Evolutionary conservation across 352 stramenopile genomes (phyloP), one percentile per base, ranked within the genome.

Genomic region (Phytopythium montanum): DNA sequence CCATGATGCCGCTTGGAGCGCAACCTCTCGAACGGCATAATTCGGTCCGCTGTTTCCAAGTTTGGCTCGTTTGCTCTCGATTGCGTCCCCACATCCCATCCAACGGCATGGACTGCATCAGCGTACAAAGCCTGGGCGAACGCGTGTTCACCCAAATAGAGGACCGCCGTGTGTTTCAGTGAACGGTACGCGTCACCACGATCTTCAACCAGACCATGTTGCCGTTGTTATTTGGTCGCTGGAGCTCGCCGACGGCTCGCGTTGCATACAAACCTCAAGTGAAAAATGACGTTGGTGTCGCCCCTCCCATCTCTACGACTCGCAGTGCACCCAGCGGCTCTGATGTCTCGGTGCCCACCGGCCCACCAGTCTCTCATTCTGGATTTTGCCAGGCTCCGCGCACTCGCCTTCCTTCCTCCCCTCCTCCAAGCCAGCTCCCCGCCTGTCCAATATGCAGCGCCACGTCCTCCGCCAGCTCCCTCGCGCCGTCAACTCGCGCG

Each of bases 401-500:
- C 48, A 42, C 29, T 29, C 33, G 33, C 33, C 36, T 54, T 31
- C 25, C 55, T 33, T 34, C 33, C 57, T n/a, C 33, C 9, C 41
- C 50, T 44, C 23, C 21, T 54, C 28, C 45, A 6, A n/a, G n/a
- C 25, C 49, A 46, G 39, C 39, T 16, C 54, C 16, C 54, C 39
- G 34, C 61, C 57, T 50, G 25, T 52, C 28, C 50, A 56, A 5
- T 3, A 85, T 85, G 75, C 73, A 81, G 56, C 69, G 73, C 60
- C 69, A 79, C 18, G 60, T 82, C n/a, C 70, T 85, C 56, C 73
- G 75, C 66, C 73, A 81, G 58, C 59, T 66, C 9, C 66, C 65
- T 1, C 72, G 65, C 33, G 51, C 70, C 28, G 51, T 65, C 44
- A 46, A 25, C 39, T 25, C 39, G 39, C 39, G 39, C 39, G 6